Conservation (phyloP, 2,329 filamentous ascomycete genomes). For the Cladosporium oxysporum region DNA sequence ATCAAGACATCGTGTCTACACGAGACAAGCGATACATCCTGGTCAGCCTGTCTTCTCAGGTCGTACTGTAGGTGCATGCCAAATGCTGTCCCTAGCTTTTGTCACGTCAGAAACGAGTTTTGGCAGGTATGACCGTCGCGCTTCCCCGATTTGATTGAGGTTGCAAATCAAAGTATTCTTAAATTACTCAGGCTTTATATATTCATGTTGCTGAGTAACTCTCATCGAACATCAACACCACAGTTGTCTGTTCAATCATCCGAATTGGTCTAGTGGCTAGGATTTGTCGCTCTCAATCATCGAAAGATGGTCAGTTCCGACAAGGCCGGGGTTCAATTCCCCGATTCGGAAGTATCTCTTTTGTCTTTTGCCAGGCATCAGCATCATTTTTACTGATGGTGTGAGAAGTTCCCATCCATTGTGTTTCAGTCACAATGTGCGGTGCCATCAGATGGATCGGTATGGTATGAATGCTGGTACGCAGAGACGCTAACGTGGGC, state of each 20-base stretch:
- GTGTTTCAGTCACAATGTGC: neutral
- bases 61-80: too few species aligned
- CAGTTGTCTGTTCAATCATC: neutral
- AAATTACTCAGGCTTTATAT: too few species aligned
- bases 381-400: neutral
- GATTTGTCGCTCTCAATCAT: constrained; percentile 15
- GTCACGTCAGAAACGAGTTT: too few species aligned
- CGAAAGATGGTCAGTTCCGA: constrained; percentile 11
- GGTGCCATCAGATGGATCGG: neutral
- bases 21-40: too few species aligned
- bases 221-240: neutral
- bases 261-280: constrained; percentile 15
- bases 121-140: too few species aligned
- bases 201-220: too few species aligned
- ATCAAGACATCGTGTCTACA: too few species aligned
- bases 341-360: constrained; percentile 5
- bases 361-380: neutral
- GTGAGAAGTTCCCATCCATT: neutral
- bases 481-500: neutral
- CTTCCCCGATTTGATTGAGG: too few species aligned
- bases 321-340: constrained; percentile 16
- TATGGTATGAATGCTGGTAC: neutral
- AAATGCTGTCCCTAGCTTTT: too few species aligned
- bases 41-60: too few species aligned
- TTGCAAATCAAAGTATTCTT: too few species aligned